Evolutionary conservation across 306 rosid species (phyloP).

Genomic region (Lathyrus oleraceus): DNA sequence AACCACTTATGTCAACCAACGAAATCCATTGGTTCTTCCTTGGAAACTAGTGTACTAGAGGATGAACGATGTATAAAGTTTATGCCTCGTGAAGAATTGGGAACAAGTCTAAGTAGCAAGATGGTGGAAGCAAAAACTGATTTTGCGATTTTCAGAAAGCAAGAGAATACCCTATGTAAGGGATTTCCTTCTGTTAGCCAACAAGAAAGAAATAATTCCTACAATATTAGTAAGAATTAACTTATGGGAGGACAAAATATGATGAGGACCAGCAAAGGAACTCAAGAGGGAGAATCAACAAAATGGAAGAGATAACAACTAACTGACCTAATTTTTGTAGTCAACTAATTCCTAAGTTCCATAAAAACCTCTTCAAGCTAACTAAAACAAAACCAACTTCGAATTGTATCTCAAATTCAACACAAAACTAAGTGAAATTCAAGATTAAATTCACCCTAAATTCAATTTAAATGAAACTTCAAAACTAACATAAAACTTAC

Average conservation of each 20-base stretch:
- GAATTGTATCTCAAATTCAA: too few relatives aligned
- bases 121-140: slow-evolving; percentile 44
- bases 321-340: too few relatives aligned
- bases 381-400: too few relatives aligned
- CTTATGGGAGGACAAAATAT: slow-evolving; percentile 37
- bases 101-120: slow-evolving; percentile 33
- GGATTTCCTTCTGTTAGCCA: slow-evolving; percentile 42
- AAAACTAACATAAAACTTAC: too few relatives aligned
- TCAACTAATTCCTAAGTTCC: too few relatives aligned
- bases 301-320: too few relatives aligned
- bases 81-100: slow-evolving; percentile 42
- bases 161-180: slow-evolving; percentile 36
- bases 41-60: slow-evolving; percentile 50
- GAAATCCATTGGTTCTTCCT: slow-evolving; percentile 39
- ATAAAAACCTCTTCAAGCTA: too few relatives aligned
- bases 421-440: too few relatives aligned
- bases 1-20: slow-evolving; percentile 42
- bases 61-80: slow-evolving; percentile 38
- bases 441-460: too few relatives aligned
- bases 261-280: slow-evolving; percentile 41
- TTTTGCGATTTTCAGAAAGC: slow-evolving; percentile 37
- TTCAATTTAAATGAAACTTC: too few relatives aligned
- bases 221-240: slow-evolving; percentile 37
- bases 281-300: too few relatives aligned
- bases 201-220: slow-evolving; percentile 41